These are phyloP conservation scores for Tylopilus cervinicoccineus DNA, from an alignment of 768 basidiomycete species.

Conservation along the genomic window DNA sequence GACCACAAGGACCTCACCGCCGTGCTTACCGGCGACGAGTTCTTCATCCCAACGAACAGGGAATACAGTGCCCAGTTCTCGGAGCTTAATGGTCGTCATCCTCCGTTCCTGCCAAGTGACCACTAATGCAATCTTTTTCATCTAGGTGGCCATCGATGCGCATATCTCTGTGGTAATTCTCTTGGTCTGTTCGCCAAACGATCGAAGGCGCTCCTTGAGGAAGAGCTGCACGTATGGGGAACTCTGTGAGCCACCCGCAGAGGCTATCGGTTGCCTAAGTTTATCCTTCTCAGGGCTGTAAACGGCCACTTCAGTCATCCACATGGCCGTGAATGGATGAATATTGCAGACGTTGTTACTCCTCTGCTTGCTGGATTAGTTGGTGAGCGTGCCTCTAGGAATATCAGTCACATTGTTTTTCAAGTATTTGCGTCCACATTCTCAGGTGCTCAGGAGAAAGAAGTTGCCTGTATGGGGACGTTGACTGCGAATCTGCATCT, in stretches of 20 bases:
- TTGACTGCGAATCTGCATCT: constrained; percentile 94
- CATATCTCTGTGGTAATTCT: constrained; percentile 96
- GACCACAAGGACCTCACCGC: constrained; percentile 22
- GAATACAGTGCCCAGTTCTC: constrained; percentile 42
- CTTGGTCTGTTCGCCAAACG: constrained; percentile 78
- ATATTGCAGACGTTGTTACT: constrained; percentile 66
- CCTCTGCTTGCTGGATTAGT: constrained; percentile 77
- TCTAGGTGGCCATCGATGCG: constrained; percentile 49
- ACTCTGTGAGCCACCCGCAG: constrained; percentile 44
- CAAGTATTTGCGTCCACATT: constrained; percentile 19
- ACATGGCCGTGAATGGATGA: constrained; percentile 77
- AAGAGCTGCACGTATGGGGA: constrained; percentile 86
- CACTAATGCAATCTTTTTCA: constrained; percentile 14
- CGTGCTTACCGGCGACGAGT: constrained; percentile 47
- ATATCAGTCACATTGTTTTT: constrained; percentile 2
- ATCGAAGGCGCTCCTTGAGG: constrained; percentile 65
- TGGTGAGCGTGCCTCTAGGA: constrained; percentile 46
- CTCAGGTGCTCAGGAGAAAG: constrained; percentile 78
- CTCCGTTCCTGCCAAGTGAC: not conserved
- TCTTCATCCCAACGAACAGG: constrained; percentile 52
- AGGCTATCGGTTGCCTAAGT: constrained; percentile 7
- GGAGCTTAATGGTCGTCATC: constrained; percentile 36
- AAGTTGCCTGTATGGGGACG: constrained; percentile 95
- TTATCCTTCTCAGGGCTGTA: constrained; percentile 56
- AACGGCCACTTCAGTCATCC: constrained; percentile 90